Evolutionary conservation across 345 rosid genomes (phyloP), one percentile per base, ranked within the genome.

Genomic region (Eucalyptus sp.): DNA sequence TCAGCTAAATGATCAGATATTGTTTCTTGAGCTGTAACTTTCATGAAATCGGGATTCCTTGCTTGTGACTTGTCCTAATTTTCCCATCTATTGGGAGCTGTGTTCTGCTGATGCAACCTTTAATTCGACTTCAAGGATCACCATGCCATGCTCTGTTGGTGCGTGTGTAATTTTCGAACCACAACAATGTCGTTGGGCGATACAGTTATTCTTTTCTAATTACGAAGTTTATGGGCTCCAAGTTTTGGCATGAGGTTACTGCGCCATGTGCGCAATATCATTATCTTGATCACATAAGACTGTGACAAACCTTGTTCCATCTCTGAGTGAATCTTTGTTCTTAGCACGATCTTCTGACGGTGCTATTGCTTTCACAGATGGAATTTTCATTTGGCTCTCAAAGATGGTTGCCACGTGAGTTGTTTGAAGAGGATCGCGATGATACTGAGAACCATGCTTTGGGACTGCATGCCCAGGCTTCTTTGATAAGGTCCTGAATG

Each of bases 401-500:
- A 90, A 94, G 92, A 91, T 97, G 99, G 99, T 90, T 95, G 87
- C 98, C 99, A 6, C 89, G 50, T 91, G 98, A 96, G 91, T 81
- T 88, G 89, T 86, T 95, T 71, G 91, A 92, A 60, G 94, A 97
- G 93, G 94, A 86, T 86, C 91, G 91, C 56, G 95, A 95, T 89
- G 95, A 93, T 87, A 88, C 86, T 43, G 91, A 90, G 89, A 93
- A 91, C 88, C 94, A 92, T 90, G 98, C 98, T 2, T 80, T 97
- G 89, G 98, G 99, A 87, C 92, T 97, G 60, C 99, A 97, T 90
- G 99, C 97, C 97, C 99, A 88, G 99, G 98, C 51, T 96, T 91
- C 89, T 97, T 97, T 64, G 98, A 96, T 90, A 97, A 96, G 94
- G 97, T 97, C 90, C 91, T 96, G 49, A 93, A 97, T 89, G 92